A percentile compares a stretch with the other conserved stretches of the same genome.
Conservation (phyloP, 768 basidiomycete species). For the Pleurotus platypus region DNA sequence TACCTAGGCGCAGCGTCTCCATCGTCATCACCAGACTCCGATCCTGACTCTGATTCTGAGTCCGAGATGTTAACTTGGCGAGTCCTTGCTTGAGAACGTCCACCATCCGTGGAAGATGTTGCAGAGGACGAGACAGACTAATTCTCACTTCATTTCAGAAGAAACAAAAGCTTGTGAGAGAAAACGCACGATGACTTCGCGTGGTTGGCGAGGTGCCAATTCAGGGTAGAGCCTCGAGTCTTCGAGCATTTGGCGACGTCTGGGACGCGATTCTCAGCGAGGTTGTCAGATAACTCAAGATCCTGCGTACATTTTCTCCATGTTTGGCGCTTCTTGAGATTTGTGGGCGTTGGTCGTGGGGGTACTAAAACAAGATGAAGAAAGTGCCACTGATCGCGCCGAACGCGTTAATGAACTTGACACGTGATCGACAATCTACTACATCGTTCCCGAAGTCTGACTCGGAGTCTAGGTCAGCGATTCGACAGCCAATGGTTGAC, state of each 20-base stretch:
- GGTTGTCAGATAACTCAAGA: not conserved
- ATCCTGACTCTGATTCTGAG: not conserved
- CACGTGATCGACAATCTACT: not conserved
- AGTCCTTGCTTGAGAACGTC: not conserved
- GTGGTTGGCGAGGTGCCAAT: not conserved
- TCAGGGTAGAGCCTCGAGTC: conserved; percentile 2
- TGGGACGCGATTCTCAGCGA: not conserved
- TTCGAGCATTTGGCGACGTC: conserved; percentile 2
- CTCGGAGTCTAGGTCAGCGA: too few species aligned
- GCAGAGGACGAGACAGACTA: conserved; percentile 1
- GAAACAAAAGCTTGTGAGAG: not conserved
- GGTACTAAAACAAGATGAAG: not conserved
- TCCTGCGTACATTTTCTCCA: conserved; percentile 6
- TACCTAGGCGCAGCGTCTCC: not conserved
- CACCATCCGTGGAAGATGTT: not conserved
- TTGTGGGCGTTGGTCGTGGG: not conserved
- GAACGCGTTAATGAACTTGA: conserved; percentile 4
- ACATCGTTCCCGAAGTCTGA: too few species aligned
- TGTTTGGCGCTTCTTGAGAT: not conserved
- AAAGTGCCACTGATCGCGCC: too few species aligned
- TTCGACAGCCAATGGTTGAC: too few species aligned
- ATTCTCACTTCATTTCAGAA: not conserved
- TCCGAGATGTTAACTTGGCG: not conserved
- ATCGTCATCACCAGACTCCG: not conserved
- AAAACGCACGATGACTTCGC: conserved; percentile 1